phyloP scores from a whole-genome alignment of 257 asterid species.

The Striga asiatica region DNA sequence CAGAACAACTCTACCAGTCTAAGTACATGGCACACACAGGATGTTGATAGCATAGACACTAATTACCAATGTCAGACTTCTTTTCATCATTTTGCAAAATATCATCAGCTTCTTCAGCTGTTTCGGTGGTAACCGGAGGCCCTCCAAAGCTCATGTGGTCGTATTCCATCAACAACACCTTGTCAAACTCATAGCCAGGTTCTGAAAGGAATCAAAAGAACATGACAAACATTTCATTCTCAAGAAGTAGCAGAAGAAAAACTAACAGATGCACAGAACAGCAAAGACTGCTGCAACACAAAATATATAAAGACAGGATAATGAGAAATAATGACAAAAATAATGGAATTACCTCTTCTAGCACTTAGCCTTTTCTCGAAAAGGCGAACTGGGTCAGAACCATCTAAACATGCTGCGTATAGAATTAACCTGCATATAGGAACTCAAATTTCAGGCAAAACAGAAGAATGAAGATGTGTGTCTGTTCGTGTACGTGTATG shows the following conservation, averaged over 20 bases:
- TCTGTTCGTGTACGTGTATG: not conserved
- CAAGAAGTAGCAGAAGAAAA: not conserved
- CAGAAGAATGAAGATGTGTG: not conserved
- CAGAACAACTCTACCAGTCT: not conserved
- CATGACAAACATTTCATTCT: not conserved
- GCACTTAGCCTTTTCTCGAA: constrained; percentile 60
- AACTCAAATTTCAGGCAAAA: not conserved
- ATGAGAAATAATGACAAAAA: too few relatives aligned
- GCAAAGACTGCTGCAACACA: not conserved
- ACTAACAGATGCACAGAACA: not conserved
- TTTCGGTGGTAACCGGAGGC: constrained; percentile 58
- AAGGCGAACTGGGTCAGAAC: constrained; percentile 86
- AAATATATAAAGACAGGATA: not conserved
- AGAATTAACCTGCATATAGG: constrained; percentile 40
- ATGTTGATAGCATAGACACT: not conserved
- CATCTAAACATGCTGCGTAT: constrained; percentile 84
- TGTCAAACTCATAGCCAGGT: constrained; percentile 51
- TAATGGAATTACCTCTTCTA: constrained; percentile 40
- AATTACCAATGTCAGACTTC: constrained; percentile 64
- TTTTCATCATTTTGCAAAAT: constrained; percentile 39
- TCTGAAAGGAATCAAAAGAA: constrained; percentile 27
- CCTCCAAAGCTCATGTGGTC: constrained; percentile 96
- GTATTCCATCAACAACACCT: constrained; percentile 38
- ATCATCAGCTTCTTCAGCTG: constrained; percentile 65
- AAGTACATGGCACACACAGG: not conserved